Base-by-base conservation (phyloP, 2,329 filamentous ascomycete species). In the Cyphellophora europaea region DNA sequence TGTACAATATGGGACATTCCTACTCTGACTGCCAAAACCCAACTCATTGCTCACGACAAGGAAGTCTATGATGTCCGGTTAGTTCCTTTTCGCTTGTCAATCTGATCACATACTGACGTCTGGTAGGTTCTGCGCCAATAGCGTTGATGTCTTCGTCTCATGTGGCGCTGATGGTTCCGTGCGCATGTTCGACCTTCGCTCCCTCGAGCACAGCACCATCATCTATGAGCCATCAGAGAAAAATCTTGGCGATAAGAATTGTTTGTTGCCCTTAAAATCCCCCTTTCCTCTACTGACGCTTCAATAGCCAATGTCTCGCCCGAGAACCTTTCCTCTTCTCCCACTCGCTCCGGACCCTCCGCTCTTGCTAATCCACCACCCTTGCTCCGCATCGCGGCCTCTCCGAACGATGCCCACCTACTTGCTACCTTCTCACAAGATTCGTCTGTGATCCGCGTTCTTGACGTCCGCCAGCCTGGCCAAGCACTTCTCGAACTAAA, bases 1-100 rank as follows among this genome's bases (percentile, higher is more conserved):
- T 98, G 91, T 63, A 98, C 91, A 4, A 98, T 98, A 47, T 98
- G 91, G 91, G 91, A 98, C 57, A 98, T 98, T 37, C 91, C 91
- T 3, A 95, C 91, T 1, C 69, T 98, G 43, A 98, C 91, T 1
- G 91, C 91, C 34, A 98, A 98, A 64, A 98, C 91, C 2, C 91
- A 98, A 58, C 69, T 98, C 30, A 98, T 98, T 60, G 91, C 91
- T 13, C 91, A 98, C 58, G 91, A 98, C 63, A 96, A 96, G 61
- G 91, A 98, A 61, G 91, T 98, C 5, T 98, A 94, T 53, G 91
- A 98, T 56, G 91, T 98, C 31, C 45, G 47, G 21, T 25, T 8
- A 25, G 21, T 25, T 8, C 8, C 8, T 8, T 25, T 25, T n/a
- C 8, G 8, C 21, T 8, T 8, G 8, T n/a, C 21, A 25, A n/a